Evolutionary conservation across 495 filamentous ascomycete genomes (phyloP), one percentile per base, ranked within the genome.

Genomic region (Penicillium riverlandense): DNA sequence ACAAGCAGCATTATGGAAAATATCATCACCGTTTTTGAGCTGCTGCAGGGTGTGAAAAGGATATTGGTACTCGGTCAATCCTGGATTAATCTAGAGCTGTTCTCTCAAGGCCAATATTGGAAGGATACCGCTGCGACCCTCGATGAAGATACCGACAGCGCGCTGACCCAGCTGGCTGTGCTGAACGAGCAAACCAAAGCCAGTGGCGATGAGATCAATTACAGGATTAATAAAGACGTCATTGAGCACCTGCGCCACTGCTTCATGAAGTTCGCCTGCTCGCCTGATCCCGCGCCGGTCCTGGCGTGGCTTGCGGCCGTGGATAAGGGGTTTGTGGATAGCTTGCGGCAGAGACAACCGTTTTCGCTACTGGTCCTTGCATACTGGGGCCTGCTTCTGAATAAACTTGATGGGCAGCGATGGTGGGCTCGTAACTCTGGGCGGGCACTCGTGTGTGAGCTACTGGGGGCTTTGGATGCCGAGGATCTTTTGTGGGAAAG

Each of bases 341-440:
- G 33, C 1, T 8, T 47, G 8, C 30, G 38, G n/a, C n/a, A 8
- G 11, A 29, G 45, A 3, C 45, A 22, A 11, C 38, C 45, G 15
- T 41, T 47, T 22, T 11, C 12, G 3, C 27, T 47, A 22, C 33
- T 47, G 11, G 34, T 47, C 15, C 38, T 47, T 29, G 41, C 41
- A 38, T 16, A 47, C 13, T 47, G 45, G 45, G 45, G 30, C 7
- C 32, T 41, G 7, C 15, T 41, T 2, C 10, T 47, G 7, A 11
- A 35, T 30, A 15, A 47, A 30, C 30, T 47, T 8, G 38, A 15
- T 11, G 45, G 30, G 10, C 0, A 11, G 1, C 12, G 13, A 13
- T 47, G 45, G 45, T 47, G 45, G 45, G 45, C 38, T 13, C 33
- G 33, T 30, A 29, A 27, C 15, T 36, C 31, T 12, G 45, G 45